Conservation (phyloP, 176 grass and related monocot genomes). For the Bothriochloa decipiens region DNA sequence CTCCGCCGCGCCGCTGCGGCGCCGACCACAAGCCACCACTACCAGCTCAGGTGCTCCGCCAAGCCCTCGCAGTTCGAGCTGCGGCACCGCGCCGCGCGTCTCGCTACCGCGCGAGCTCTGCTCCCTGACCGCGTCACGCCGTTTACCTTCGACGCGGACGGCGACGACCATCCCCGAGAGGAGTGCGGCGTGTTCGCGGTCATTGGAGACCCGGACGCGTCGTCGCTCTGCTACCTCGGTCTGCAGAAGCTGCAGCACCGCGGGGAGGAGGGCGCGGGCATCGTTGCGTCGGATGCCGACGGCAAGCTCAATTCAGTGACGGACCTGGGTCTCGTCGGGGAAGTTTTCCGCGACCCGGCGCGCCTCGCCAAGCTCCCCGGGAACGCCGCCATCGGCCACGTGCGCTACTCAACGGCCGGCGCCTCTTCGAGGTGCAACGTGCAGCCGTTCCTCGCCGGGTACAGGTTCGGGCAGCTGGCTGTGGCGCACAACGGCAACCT, state of each 20-base stretch:
- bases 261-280: slow-evolving; percentile 88
- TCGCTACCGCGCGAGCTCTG: not conserved
- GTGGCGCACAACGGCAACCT: slow-evolving; percentile 92
- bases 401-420: slow-evolving; percentile 87
- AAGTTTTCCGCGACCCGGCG: slow-evolving; percentile 67
- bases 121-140: slow-evolving; percentile 29
- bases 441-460: slow-evolving; percentile 89
- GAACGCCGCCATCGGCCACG: slow-evolving; percentile 69
- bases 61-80: slow-evolving; percentile 21
- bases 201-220: slow-evolving; percentile 79
- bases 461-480: slow-evolving; percentile 79
- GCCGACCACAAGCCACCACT: not conserved
- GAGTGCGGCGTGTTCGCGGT: slow-evolving; percentile 93
- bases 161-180: slow-evolving; percentile 82
- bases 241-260: slow-evolving; percentile 94
- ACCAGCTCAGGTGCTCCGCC: not conserved
- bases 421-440: slow-evolving; percentile 63
- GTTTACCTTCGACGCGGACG: slow-evolving; percentile 38
- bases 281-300: slow-evolving; percentile 55
- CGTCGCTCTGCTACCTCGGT: slow-evolving; percentile 71
- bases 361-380: slow-evolving; percentile 63
- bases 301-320: slow-evolving; percentile 54
- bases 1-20: slow-evolving; percentile 16
- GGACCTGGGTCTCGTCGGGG: slow-evolving; percentile 77
- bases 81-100: slow-evolving; percentile 33